Evolutionary conservation across 192 early-diverging fungal species (phyloP), one percentile per base, ranked within the genome.

Genomic region (Haplosporangium gracile): DNA sequence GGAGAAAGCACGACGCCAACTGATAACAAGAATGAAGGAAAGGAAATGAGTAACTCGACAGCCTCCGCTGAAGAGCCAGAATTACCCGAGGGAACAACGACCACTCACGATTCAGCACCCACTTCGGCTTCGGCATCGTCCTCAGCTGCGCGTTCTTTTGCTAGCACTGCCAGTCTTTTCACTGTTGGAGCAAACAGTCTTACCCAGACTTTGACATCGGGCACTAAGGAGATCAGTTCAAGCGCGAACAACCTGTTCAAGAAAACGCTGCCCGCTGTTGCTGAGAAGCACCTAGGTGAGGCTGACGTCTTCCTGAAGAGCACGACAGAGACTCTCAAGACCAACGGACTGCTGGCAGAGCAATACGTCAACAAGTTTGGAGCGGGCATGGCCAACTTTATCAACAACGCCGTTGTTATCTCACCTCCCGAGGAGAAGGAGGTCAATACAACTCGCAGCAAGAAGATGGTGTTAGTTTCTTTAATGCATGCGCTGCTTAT

Each of bases 301-400:
- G 85, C 70, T 11, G 81, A 85, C 68, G 75, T 70, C 32, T 85
- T 81, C 43, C 53, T 85, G 76, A 88, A 79, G 73, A 81, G 53
- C 79, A 85, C 81, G 18, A 88, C 78, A 39, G 83, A 88, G 53
- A 32, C 85, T 4, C 36, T 83, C 32, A 82, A 83, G 79, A 78
- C 75, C n/a, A 90, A 90, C 38, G 89, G 90, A 18, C 38, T 82
- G 34, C 78, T 90, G 51, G 91, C 91, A 47, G 91, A 92, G 72
- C 90, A 90, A 72, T 92, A 92, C 45, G 77, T 92, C 47, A 88
- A 89, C 42, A 88, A 88, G 38, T 89, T 90, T 76, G 91, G 91
- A 8, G 74, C 78, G 2, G 89, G 89, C 36, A 88, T 90, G 55
- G 77, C 87, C 47, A 76, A 87, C 29, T 88, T 86, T 53, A 53